These are phyloP conservation scores for Nakazawaea peltata DNA, from an alignment of 805 yeast species.

Conservation along the genomic window DNA sequence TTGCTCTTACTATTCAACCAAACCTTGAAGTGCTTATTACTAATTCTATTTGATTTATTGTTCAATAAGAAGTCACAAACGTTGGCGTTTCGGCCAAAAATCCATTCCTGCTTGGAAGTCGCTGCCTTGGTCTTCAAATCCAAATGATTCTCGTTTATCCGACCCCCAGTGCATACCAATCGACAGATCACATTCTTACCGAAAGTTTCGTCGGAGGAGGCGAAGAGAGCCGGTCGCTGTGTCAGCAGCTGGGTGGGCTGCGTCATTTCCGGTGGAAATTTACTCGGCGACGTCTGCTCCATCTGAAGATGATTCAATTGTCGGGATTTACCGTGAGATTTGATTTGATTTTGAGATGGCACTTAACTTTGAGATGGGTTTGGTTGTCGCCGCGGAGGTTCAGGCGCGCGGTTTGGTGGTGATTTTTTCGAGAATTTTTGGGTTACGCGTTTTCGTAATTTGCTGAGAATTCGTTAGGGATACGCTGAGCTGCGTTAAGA, in stretches of 20 bases:
- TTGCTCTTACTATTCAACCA: conserved; percentile 52
- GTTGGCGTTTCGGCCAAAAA: conserved; percentile 61
- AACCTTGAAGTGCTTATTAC: conserved; percentile 63
- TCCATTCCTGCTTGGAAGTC: conserved; percentile 21
- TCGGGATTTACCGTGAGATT: neutral
- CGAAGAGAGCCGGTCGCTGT: conserved; percentile 16
- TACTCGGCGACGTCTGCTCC: neutral
- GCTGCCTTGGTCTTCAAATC: conserved; percentile 20
- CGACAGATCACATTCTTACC: conserved; percentile 26
- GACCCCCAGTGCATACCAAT: conserved; percentile 23
- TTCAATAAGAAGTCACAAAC: conserved; percentile 56
- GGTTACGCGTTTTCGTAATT: too few relatives aligned
- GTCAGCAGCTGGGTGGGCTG: conserved; percentile 30
- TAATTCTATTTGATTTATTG: conserved; percentile 53
- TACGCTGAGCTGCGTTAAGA: too few relatives aligned
- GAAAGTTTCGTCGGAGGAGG: conserved; percentile 18
- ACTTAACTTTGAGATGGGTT: too few relatives aligned
- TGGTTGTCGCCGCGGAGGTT: too few relatives aligned
- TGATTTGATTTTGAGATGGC: too few relatives aligned
- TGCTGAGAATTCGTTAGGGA: too few relatives aligned
- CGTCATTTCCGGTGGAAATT: conserved; percentile 15
- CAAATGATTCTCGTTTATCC: conserved; percentile 17
- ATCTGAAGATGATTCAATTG: neutral
- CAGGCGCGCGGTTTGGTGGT: too few relatives aligned
- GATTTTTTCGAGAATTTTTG: too few relatives aligned